phyloP scores from a whole-genome alignment of 2,329 filamentous ascomycete genomes.

The Knufia fluminis region DNA sequence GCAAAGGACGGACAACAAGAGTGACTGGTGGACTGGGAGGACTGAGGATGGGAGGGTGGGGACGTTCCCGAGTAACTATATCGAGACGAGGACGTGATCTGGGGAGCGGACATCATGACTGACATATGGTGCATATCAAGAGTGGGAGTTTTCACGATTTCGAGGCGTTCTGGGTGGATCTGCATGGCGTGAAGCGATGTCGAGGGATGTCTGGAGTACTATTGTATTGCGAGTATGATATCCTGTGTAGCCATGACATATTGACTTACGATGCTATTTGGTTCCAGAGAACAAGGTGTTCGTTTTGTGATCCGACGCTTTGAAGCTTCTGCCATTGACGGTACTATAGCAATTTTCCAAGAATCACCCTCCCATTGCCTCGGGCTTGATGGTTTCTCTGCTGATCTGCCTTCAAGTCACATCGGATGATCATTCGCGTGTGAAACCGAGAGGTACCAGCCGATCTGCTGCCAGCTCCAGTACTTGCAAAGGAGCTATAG shows the following conservation, averaged over 20 bases:
- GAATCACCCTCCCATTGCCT: too few relatives aligned
- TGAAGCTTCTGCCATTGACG: too few relatives aligned
- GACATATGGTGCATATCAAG: background rate
- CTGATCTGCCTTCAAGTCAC: too few relatives aligned
- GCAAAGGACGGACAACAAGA: constrained; percentile 87
- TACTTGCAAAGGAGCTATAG: too few relatives aligned
- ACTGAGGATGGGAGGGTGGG: constrained; percentile 68
- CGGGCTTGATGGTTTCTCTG: too few relatives aligned
- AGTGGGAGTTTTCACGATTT: background rate
- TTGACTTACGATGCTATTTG: background rate
- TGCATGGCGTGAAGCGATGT: background rate
- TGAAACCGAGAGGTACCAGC: too few relatives aligned
- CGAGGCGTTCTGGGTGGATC: background rate
- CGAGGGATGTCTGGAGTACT: too few relatives aligned
- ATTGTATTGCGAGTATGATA: background rate
- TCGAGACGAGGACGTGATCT: constrained; percentile 19
- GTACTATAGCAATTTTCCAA: too few relatives aligned
- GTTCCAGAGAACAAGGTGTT: background rate
- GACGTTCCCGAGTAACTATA: constrained; percentile 60
- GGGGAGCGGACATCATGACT: background rate
- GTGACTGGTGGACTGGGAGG: constrained; percentile 96
- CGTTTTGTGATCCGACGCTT: too few relatives aligned
- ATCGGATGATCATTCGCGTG: too few relatives aligned
- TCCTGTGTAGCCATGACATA: background rate
- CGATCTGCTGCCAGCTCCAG: too few relatives aligned